Conservation (phyloP, 345 rosid species). For the Hibiscus tridactylites region DNA sequence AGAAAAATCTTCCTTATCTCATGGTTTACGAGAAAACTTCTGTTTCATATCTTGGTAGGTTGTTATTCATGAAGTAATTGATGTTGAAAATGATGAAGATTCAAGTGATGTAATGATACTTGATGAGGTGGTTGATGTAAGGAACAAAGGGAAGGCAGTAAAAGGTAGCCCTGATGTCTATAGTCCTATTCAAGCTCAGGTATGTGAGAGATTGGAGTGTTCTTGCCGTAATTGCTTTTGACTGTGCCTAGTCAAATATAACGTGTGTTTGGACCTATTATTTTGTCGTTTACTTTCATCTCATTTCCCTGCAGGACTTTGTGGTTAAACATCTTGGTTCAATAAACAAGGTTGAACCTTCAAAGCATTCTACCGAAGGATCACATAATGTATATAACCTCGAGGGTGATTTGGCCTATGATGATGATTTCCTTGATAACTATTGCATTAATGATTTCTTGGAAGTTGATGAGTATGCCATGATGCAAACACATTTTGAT, state of each 20-base stretch:
- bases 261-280: not conserved
- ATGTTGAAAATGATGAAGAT: constrained; percentile 46
- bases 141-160: constrained; percentile 55
- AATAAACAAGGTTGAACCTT: constrained; percentile 8
- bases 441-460: constrained; percentile 18
- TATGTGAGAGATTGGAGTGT: constrained; percentile 11
- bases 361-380: constrained; percentile 19
- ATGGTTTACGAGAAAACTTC: not conserved
- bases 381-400: constrained; percentile 26
- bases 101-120: constrained; percentile 28
- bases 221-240: not conserved
- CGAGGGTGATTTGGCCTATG: constrained; percentile 29
- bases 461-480: constrained; percentile 34
- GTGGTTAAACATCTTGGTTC: constrained; percentile 13
- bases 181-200: constrained; percentile 18
- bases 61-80: constrained; percentile 37
- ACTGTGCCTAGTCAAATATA: not conserved
- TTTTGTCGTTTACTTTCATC: not conserved
- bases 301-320: constrained; percentile 22
- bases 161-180: constrained; percentile 18
- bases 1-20: not conserved
- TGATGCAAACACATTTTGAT: constrained; percentile 63
- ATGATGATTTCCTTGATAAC: constrained; percentile 21
- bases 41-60: constrained; percentile 27
- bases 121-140: constrained; percentile 26